A percentile compares a stretch with the other conserved stretches of the same genome.
These are phyloP conservation scores for Cubamyces lactineus DNA, from an alignment of 768 basidiomycete genomes.

Conservation along the genomic window DNA sequence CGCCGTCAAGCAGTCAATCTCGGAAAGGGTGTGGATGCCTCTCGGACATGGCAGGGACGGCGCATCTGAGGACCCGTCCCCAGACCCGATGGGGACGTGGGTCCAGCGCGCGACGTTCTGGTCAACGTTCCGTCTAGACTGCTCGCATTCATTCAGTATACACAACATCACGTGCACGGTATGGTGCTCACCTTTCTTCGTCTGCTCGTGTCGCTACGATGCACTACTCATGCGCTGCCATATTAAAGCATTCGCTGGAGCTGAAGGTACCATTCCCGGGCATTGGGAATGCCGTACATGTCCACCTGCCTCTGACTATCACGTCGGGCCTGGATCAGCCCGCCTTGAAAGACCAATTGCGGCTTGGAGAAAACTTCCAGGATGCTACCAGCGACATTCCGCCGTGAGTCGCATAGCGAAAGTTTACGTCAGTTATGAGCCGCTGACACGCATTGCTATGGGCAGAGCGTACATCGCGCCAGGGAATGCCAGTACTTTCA, in stretches of 20 bases:
- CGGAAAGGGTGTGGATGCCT: not conserved
- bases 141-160: slow-evolving; percentile 18
- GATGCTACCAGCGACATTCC: too few relatives aligned
- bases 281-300: slow-evolving; percentile 13
- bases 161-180: slow-evolving; percentile 12
- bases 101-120: slow-evolving; percentile 21
- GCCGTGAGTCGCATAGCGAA: too few relatives aligned
- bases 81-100: slow-evolving; percentile 19
- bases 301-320: slow-evolving; percentile 8
- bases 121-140: slow-evolving; percentile 15
- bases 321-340: slow-evolving; percentile 13
- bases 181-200: not conserved
- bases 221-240: too few relatives aligned
- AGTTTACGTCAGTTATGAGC: too few relatives aligned
- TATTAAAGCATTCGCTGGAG: slow-evolving; percentile 10
- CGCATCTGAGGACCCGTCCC: too few relatives aligned
- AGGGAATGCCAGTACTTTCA: too few relatives aligned
- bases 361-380: too few relatives aligned
- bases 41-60: not conserved
- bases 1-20: not conserved
- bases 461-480: too few relatives aligned
- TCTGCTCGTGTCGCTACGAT: too few relatives aligned
- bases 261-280: slow-evolving; percentile 22
- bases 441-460: too few relatives aligned
- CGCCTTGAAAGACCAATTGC: not conserved